Percentiles rank a stretch among this genome's conserved stretches.
phyloP scores from a whole-genome alignment of 2,329 filamentous ascomycete species.

The Hymenoscyphus fructigenus region DNA sequence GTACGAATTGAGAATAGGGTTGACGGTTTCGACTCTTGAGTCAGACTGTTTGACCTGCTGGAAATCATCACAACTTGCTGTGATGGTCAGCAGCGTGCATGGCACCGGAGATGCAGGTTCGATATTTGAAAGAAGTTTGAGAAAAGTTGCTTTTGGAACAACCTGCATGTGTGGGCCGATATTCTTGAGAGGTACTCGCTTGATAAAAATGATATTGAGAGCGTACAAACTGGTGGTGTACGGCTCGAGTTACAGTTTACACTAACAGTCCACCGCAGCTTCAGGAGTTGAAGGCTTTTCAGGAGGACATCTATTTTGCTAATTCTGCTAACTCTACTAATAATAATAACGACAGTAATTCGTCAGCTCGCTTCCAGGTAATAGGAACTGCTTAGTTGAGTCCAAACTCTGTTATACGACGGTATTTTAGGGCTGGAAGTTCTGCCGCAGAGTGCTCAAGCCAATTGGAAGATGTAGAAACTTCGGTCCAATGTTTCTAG shows the following conservation, averaged over 20 bases:
- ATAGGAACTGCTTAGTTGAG: not conserved
- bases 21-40: slow-evolving; percentile 6
- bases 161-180: not conserved
- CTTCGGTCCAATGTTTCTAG: no score
- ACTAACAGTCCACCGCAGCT: not conserved
- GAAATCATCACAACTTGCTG: not conserved
- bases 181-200: not conserved
- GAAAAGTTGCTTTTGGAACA: not conserved
- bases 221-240: not conserved
- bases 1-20: slow-evolving; percentile 12
- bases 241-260: not conserved
- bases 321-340: not conserved
- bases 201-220: not conserved
- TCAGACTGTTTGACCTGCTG: slow-evolving; percentile 7
- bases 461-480: not conserved
- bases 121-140: not conserved
- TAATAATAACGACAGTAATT: not conserved
- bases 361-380: not conserved
- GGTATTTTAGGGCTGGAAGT: slow-evolving; percentile 5
- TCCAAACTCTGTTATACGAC: not conserved
- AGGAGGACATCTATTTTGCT: not conserved
- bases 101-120: slow-evolving; percentile 10
- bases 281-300: not conserved
- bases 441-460: not conserved
- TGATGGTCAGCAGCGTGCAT: slow-evolving; percentile 12